Evolutionary conservation across 148 eudicot genomes (phyloP).

Genomic region (Linanthus parryae): DNA sequence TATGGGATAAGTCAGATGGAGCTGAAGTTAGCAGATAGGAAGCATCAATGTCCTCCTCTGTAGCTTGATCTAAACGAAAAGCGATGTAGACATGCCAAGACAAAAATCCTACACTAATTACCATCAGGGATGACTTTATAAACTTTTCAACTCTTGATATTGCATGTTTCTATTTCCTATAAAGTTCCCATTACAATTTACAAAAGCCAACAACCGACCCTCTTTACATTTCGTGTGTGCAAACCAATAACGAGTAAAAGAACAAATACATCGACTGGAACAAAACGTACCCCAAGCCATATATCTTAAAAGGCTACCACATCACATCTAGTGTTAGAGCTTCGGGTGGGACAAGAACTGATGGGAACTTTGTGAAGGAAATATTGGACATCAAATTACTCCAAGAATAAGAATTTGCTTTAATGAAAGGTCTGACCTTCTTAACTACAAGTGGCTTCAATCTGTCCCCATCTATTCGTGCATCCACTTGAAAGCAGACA

Average conservation of each 20-base stretch:
- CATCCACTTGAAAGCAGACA: constrained; percentile 40
- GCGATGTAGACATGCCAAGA: too few species aligned
- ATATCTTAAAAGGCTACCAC: constrained; percentile 25
- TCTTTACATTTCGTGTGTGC: constrained; percentile 6
- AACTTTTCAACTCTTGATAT: too few species aligned
- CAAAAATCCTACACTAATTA: too few species aligned
- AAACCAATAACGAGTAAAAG: not conserved
- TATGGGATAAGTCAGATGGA: too few species aligned
- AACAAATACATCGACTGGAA: not conserved
- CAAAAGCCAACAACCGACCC: constrained; percentile 7
- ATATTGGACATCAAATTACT: constrained; percentile 49
- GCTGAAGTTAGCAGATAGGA: too few species aligned
- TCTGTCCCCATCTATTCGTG: constrained; percentile 36
- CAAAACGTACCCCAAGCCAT: not conserved
- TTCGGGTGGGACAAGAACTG: constrained; percentile 44
- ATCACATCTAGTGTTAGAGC: constrained; percentile 46
- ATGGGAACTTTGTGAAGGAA: constrained; percentile 40
- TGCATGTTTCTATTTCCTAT: not conserved
- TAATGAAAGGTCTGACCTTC: constrained; percentile 30
- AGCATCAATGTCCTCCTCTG: too few species aligned
- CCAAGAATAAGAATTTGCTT: constrained; percentile 49
- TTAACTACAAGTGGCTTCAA: constrained; percentile 43
- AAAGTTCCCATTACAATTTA: constrained; percentile 10
- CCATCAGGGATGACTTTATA: too few species aligned
- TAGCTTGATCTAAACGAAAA: too few species aligned